phyloP scores from a whole-genome alignment of 805 yeast species.

The Cyberlindnera amylophila region DNA sequence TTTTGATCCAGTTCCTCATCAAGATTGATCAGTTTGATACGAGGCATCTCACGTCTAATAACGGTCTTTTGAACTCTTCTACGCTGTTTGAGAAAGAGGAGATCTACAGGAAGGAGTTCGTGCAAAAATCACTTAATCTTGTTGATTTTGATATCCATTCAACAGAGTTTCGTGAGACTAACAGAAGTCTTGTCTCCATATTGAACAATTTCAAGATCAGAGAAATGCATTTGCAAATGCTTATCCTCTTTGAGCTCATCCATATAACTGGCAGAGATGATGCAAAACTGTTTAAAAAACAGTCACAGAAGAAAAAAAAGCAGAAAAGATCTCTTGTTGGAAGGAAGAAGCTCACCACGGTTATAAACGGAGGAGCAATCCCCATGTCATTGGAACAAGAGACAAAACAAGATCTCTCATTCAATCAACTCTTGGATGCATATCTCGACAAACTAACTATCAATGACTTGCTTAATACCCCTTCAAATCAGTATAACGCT shows the following conservation, averaged over 20 bases:
- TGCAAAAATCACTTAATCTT: constrained; percentile 26
- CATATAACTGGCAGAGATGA: constrained; percentile 34
- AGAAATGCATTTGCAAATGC: constrained; percentile 53
- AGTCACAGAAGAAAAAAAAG: constrained; percentile 7
- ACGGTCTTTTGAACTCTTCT: constrained; percentile 29
- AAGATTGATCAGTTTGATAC: constrained; percentile 38
- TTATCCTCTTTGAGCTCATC: constrained; percentile 45
- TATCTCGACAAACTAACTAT: constrained; percentile 51
- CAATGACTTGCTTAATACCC: constrained; percentile 42
- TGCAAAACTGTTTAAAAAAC: constrained; percentile 30
- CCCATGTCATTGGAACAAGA: constrained; percentile 2
- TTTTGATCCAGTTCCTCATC: constrained; percentile 32
- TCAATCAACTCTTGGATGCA: constrained; percentile 36
- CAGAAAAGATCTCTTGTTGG: constrained; percentile 29
- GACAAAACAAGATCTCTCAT: constrained; percentile 15
- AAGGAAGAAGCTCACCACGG: constrained; percentile 28
- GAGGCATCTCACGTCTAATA: constrained; percentile 33
- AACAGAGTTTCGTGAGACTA: constrained; percentile 23
- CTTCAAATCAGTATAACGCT: constrained; percentile 10
- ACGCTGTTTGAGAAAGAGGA: constrained; percentile 26
- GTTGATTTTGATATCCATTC: constrained; percentile 25
- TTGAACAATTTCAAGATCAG: constrained; percentile 44
- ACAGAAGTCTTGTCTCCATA: constrained; percentile 29
- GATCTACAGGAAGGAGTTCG: constrained; percentile 26
- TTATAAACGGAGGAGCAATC: constrained; percentile 42